phyloP scores from a whole-genome alignment of 2,329 filamentous ascomycete genomes.

The Exophiala viscosa region DNA sequence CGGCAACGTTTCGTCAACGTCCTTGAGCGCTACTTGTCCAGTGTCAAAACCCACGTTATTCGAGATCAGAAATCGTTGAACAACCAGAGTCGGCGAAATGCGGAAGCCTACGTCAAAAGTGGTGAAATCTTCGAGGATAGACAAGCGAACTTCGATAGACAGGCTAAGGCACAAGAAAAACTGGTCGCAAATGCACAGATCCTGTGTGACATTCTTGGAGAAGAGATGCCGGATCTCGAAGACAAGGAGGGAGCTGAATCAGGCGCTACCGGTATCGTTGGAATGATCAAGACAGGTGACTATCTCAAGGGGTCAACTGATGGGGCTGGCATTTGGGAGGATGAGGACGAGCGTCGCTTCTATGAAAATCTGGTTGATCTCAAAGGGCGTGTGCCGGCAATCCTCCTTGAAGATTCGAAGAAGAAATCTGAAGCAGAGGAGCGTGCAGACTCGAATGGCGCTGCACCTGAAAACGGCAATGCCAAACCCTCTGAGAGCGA shows the following conservation, averaged over 20 bases:
- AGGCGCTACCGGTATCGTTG: slow-evolving; percentile 72
- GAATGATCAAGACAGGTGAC: slow-evolving; percentile 88
- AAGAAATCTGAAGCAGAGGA: slow-evolving; percentile 84
- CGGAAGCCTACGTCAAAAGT: slow-evolving; percentile 96
- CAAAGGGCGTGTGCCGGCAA: slow-evolving; percentile 90
- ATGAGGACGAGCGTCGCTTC: slow-evolving; percentile 95
- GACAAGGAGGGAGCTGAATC: slow-evolving; percentile 70
- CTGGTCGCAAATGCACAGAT: slow-evolving; percentile 86
- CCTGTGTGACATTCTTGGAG: slow-evolving; percentile 79
- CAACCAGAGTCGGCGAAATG: slow-evolving; percentile 86
- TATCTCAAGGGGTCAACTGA: slow-evolving; percentile 88
- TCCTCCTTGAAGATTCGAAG: slow-evolving; percentile 88
- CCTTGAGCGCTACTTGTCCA: slow-evolving; percentile 82
- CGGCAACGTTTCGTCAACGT: slow-evolving; percentile 84
- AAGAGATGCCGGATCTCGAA: slow-evolving; percentile 89
- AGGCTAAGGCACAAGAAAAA: slow-evolving; percentile 86
- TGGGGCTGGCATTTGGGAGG: slow-evolving; percentile 94
- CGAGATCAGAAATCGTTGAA: slow-evolving; percentile 89
- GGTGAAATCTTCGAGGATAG: slow-evolving; percentile 98
- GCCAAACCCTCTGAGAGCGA: slow-evolving; percentile 60
- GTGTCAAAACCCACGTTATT: slow-evolving; percentile 81
- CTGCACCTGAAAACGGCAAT: slow-evolving; percentile 37
- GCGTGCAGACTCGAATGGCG: slow-evolving; percentile 67
- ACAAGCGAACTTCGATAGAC: slow-evolving; percentile 92
- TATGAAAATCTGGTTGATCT: slow-evolving; percentile 96